phyloP scores from a whole-genome alignment of 2,329 filamentous ascomycete genomes.

The Paecilomyces fulvus region DNA sequence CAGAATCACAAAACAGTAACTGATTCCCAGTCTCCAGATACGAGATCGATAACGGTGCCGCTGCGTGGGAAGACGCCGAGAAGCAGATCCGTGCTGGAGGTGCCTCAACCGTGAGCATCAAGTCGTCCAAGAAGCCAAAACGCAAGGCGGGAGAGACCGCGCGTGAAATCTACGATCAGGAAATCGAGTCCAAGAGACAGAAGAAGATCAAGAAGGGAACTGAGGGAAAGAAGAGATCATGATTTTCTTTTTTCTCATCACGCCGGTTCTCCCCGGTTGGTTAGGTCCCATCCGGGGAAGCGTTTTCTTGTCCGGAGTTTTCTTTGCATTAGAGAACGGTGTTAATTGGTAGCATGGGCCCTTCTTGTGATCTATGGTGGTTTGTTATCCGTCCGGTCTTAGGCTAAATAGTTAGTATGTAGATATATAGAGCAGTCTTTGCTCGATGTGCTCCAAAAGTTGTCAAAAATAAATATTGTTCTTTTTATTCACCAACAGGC shows the following conservation, averaged over 20 bases:
- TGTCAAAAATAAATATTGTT: not conserved
- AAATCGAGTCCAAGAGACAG: conserved; percentile 34
- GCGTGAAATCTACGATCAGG: conserved; percentile 40
- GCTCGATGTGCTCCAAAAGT: not conserved
- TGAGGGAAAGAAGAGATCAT: conserved; percentile 30
- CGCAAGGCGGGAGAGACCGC: conserved; percentile 58
- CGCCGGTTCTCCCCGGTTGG: conserved; percentile 1
- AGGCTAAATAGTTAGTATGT: not conserved
- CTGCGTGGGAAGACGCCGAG: conserved; percentile 56
- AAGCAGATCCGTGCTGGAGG: conserved; percentile 60
- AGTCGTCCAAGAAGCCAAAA: conserved; percentile 62
- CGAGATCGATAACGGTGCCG: conserved; percentile 39
- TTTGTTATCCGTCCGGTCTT: conserved; percentile 1
- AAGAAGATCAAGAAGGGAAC: conserved; percentile 39
- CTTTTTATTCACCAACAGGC: not conserved
- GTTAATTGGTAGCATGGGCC: not conserved
- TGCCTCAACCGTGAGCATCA: conserved; percentile 60
- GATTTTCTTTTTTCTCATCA: conserved; percentile 10
- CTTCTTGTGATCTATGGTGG: not conserved
- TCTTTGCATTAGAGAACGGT: not conserved
- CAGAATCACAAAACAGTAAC: conserved; percentile 14
- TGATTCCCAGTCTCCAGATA: conserved; percentile 34
- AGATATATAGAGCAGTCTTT: not conserved
- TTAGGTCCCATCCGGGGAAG: not conserved
- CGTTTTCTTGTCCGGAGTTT: conserved; percentile 6